Evolutionary conservation across 2,329 filamentous ascomycete species (phyloP), one percentile per base, ranked within the genome.

Genomic region (Neophaeococcomyces mojaviensis): DNA sequence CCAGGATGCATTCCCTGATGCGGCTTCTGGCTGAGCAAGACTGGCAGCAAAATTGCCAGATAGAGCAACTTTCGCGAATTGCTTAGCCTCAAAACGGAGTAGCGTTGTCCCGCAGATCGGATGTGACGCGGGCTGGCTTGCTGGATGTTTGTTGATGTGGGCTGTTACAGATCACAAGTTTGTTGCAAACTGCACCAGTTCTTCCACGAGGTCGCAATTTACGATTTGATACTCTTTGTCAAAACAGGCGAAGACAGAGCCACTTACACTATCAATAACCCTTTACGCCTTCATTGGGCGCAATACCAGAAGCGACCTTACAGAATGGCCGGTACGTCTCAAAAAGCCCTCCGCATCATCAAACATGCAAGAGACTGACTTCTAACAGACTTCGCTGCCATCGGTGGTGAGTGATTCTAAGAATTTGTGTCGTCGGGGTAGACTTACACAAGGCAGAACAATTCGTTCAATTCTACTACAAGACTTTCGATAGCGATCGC

Each of bases 401-500:
- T 70, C 53, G 67, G 67, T 55, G 54, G 67, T 70, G 64, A 47
- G 66, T 66, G 31, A 40, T 35, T 26, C 44, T 16, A 31, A 12
- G 34, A 16, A 33, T 9, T 22, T 15, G 26, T 24, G 16, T 20
- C 37, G 13, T 41, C n/a, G 22, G 12, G 24, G 10, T 28, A 28
- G 20, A 28, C 56, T 58, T 48, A 61, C 51, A 31, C 33, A 31
- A 19, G 49, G 60, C 63, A 96, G 89, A 83, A 66, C 79, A 94
- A 70, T 96, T 97, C 69, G 83, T 90, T 56, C 64, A 82, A 50
- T 90, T 84, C 75, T 97, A 96, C 80, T 96, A 95, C 78, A 74
- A 83, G 61, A 82, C 81, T 49, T 95, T 96, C 69, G 88, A 95
- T 66, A 53, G 62, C 51, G 76, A 89, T 68, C 83, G 88, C 61